A percentile compares a stretch with the other conserved stretches of the same genome.
Evolutionary conservation across 2,329 filamentous ascomycete genomes (phyloP).

Genomic region (Escovopsis sp.): DNA sequence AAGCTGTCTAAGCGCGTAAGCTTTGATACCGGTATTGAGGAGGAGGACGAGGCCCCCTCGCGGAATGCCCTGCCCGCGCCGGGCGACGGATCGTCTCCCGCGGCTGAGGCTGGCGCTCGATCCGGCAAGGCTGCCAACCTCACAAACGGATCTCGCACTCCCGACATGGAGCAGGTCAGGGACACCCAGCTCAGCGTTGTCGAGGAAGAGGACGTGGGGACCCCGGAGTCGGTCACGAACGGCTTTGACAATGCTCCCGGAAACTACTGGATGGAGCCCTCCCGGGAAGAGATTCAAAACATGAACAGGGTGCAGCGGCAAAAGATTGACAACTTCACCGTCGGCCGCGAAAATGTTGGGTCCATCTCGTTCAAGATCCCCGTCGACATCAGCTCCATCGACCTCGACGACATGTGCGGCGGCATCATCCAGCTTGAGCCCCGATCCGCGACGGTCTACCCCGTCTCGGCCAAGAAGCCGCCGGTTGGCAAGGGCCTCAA

Average conservation of each 20-base stretch:
- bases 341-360: constrained; percentile 72
- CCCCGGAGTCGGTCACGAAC: constrained; percentile 13
- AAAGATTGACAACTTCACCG: constrained; percentile 58
- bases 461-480: constrained; percentile 61
- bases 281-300: constrained; percentile 55
- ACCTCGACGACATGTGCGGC: constrained; percentile 66
- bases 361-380: constrained; percentile 66
- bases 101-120: constrained; percentile 27
- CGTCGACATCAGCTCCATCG: constrained; percentile 68
- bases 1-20: constrained; percentile 77
- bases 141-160: constrained; percentile 22
- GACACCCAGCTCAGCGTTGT: constrained; percentile 72
- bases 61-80: constrained; percentile 21
- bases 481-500: constrained; percentile 79
- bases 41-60: constrained; percentile 20
- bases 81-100: constrained; percentile 15
- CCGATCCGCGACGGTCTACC: constrained; percentile 81
- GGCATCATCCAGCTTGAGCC: constrained; percentile 62
- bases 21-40: constrained; percentile 55
- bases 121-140: constrained; percentile 35
- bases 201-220: constrained; percentile 47
- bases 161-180: constrained; percentile 57
- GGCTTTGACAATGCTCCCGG: constrained; percentile 43
- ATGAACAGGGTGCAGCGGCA: constrained; percentile 72
- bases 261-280: constrained; percentile 76